Evolutionary conservation across 2,329 filamentous ascomycete species (phyloP).

Genomic region (Calonectria ilicicola): DNA sequence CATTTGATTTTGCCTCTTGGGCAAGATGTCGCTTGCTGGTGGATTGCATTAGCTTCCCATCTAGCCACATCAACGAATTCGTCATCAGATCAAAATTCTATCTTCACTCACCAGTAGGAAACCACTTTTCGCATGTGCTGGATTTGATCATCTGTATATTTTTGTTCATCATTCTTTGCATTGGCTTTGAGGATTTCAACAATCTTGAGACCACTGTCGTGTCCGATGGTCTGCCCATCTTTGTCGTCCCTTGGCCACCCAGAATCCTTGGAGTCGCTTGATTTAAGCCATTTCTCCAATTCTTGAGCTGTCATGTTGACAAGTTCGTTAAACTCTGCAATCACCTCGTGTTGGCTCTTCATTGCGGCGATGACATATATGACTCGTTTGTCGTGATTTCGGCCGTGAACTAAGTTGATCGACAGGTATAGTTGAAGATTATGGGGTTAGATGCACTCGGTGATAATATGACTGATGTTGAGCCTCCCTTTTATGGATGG

Average conservation of each 20-base stretch:
- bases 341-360: constrained; percentile 45
- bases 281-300: constrained; percentile 71
- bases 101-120: constrained; percentile 62
- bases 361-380: constrained; percentile 20
- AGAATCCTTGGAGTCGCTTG: constrained; percentile 66
- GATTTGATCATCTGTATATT: constrained; percentile 67
- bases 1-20: constrained; percentile 70
- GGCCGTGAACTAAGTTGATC: background rate
- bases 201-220: constrained; percentile 73
- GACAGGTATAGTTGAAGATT: background rate
- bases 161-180: constrained; percentile 65
- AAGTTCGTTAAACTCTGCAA: constrained; percentile 72
- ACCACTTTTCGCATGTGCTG: constrained; percentile 73
- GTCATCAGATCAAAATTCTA: background rate
- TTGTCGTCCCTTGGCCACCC: constrained; percentile 71
- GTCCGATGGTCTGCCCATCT: constrained; percentile 72
- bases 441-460: no score
- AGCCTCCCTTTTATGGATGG: background rate
- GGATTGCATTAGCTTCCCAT: background rate
- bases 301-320: constrained; percentile 75
- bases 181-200: constrained; percentile 73
- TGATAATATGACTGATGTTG: background rate
- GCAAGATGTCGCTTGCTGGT: constrained; percentile 71
- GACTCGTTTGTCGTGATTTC: background rate
- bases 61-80: background rate